Conservation (phyloP, 2,329 filamentous ascomycete species). For the Neofusicoccum laricinum region DNA sequence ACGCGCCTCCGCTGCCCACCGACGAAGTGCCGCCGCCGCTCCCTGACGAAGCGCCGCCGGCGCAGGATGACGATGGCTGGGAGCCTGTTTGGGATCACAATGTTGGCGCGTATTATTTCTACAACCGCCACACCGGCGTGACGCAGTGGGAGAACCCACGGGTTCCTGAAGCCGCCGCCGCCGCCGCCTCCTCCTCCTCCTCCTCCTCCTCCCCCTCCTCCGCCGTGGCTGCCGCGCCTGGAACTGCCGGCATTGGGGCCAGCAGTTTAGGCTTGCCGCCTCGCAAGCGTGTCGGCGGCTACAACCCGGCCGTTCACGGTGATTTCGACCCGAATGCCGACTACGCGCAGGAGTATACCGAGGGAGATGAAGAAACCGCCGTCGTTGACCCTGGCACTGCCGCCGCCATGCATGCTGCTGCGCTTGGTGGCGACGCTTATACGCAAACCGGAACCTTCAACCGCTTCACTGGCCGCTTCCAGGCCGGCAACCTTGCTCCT, state of each 20-base stretch:
- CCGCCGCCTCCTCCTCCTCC: not conserved
- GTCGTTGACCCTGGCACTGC: slow-evolving; percentile 18
- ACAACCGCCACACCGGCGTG: slow-evolving; percentile 72
- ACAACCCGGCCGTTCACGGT: slow-evolving; percentile 94
- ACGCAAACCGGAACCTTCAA: slow-evolving; percentile 77
- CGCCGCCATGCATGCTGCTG: slow-evolving; percentile 21
- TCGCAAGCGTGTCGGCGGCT: slow-evolving; percentile 60
- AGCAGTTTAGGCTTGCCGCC: slow-evolving; percentile 28
- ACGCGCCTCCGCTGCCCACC: slow-evolving; percentile 9
- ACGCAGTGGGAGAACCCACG: slow-evolving; percentile 88
- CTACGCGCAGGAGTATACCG: slow-evolving; percentile 62
- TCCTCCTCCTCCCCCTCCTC: slow-evolving; percentile 1
- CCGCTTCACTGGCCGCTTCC: slow-evolving; percentile 82
- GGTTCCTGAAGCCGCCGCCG: slow-evolving; percentile 51
- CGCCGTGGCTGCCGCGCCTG: slow-evolving; percentile 19
- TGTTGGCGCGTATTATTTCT: slow-evolving; percentile 74
- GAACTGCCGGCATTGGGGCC: slow-evolving; percentile 29
- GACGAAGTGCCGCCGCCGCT: slow-evolving; percentile 14
- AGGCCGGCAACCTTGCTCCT: slow-evolving; percentile 63
- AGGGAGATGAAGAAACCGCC: slow-evolving; percentile 31
- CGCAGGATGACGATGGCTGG: slow-evolving; percentile 67
- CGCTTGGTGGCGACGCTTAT: slow-evolving; percentile 49
- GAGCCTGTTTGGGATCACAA: slow-evolving; percentile 71
- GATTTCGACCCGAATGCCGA: slow-evolving; percentile 95
- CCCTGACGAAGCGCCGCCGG: slow-evolving; percentile 27